A percentile compares a stretch with the other conserved stretches of the same genome.
Evolutionary conservation across 768 basidiomycete genomes (phyloP).

Genomic region (Lactarius sp.): DNA sequence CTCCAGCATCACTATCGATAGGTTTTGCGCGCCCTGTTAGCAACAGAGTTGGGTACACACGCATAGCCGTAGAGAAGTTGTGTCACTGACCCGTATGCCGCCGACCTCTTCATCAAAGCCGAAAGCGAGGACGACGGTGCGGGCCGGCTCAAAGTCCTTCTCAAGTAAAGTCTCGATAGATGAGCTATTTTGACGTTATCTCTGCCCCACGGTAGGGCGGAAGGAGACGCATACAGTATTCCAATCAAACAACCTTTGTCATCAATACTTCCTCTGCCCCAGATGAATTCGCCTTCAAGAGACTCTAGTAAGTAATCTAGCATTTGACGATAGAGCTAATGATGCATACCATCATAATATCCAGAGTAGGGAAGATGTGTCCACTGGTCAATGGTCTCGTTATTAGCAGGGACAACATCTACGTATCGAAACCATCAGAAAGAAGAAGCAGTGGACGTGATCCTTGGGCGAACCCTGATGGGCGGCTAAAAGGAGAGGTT

Average conservation of each 20-base stretch:
- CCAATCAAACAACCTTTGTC: slow-evolving; percentile 36
- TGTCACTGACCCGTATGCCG: slow-evolving; percentile 24
- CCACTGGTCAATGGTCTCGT: slow-evolving; percentile 53
- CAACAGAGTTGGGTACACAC: neutral
- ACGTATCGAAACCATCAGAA: neutral
- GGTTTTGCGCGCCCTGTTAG: slow-evolving; percentile 48
- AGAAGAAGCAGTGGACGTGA: slow-evolving; percentile 25
- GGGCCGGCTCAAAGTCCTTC: slow-evolving; percentile 37
- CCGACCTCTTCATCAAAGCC: slow-evolving; percentile 43
- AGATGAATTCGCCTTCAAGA: slow-evolving; percentile 29
- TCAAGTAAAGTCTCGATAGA: slow-evolving; percentile 39
- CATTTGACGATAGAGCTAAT: neutral
- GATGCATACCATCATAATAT: slow-evolving; percentile 44
- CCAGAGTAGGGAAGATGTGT: slow-evolving; percentile 60
- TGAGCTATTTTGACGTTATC: slow-evolving; percentile 24
- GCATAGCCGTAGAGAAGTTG: neutral
- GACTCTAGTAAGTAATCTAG: neutral
- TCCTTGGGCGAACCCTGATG: slow-evolving; percentile 41
- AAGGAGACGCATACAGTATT: slow-evolving; percentile 28
- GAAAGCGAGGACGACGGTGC: slow-evolving; percentile 31
- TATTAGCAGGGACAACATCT: slow-evolving; percentile 69
- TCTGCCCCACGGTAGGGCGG: neutral
- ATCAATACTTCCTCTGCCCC: slow-evolving; percentile 36
- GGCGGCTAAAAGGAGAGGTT: slow-evolving; percentile 50
- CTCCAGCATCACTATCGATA: slow-evolving; percentile 45